Evolutionary conservation across 441 rosid species (phyloP).

Genomic region (Gossypium davidsonii): DNA sequence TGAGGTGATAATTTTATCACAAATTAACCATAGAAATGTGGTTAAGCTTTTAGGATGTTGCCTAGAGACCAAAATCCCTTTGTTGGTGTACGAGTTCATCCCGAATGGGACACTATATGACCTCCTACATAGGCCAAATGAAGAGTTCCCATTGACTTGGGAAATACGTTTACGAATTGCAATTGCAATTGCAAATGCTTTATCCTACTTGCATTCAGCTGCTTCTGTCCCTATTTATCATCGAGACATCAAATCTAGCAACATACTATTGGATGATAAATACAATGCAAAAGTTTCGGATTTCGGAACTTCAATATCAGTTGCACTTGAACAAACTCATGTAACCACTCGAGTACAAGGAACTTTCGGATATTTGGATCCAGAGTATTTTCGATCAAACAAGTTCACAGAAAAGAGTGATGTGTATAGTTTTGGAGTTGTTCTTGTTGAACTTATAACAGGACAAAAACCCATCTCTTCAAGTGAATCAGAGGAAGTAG

Average conservation of each 20-base stretch:
- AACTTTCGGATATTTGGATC: neutral
- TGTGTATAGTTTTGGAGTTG: conserved; percentile 13
- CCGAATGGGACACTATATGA: neutral
- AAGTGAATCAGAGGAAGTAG: neutral
- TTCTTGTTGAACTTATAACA: neutral
- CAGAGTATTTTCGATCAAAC: neutral
- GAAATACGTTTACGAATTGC: neutral
- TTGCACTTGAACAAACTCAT: neutral
- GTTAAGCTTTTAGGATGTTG: neutral
- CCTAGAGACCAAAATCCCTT: neutral
- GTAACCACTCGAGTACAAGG: neutral
- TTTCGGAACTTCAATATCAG: neutral
- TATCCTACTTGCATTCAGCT: neutral
- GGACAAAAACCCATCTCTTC: neutral
- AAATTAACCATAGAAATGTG: neutral
- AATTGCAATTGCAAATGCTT: neutral
- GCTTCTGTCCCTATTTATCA: conserved; percentile 2
- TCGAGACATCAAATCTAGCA: conserved; percentile 1
- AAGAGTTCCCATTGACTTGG: neutral
- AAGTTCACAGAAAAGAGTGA: conserved; percentile 7
- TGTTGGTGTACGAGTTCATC: neutral
- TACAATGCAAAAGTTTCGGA: neutral
- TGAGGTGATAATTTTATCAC: neutral
- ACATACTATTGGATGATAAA: neutral
- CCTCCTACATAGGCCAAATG: neutral